Evolutionary conservation across 139 green algal genomes (phyloP).

Genomic region (Chlorella vulgaris): DNA sequence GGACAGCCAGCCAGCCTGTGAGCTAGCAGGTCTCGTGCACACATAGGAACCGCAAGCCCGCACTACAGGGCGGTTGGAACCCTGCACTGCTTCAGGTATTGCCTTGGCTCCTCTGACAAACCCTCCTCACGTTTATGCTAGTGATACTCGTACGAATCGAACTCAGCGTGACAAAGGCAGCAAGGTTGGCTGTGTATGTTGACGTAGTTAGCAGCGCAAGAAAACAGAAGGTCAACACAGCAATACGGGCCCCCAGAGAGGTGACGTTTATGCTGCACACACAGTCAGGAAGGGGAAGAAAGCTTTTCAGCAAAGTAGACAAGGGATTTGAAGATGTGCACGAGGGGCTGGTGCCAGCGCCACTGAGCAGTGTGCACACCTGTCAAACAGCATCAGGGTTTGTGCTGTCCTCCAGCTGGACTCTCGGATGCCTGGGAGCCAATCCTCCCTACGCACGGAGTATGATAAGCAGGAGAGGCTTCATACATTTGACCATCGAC

Average conservation of each 20-base stretch:
- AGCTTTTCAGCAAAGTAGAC: neutral
- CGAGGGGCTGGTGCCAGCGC: neutral
- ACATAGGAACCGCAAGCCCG: too few species aligned
- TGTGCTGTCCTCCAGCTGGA: conserved; percentile 4
- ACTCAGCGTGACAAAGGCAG: conserved; percentile 10
- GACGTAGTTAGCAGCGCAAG: conserved; percentile 9
- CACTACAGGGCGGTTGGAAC: neutral
- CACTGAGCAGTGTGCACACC: neutral
- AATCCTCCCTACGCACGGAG: neutral
- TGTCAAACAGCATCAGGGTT: conserved; percentile 17
- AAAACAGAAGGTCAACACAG: conserved; percentile 13
- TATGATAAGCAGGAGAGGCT: neutral
- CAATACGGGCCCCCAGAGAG: neutral
- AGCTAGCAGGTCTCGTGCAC: too few species aligned
- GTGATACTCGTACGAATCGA: neutral
- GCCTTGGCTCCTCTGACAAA: neutral
- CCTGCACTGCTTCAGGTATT: too few species aligned
- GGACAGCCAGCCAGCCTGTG: too few species aligned
- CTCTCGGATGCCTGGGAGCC: neutral
- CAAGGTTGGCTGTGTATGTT: conserved; percentile 21
- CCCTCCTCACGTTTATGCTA: neutral
- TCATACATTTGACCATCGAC: neutral
- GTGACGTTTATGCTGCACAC: neutral
- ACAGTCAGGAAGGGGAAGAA: neutral
- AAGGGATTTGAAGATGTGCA: neutral